Conservation (phyloP, 2,329 filamentous ascomycete species). For the Neodidymelliopsis sp. region DNA sequence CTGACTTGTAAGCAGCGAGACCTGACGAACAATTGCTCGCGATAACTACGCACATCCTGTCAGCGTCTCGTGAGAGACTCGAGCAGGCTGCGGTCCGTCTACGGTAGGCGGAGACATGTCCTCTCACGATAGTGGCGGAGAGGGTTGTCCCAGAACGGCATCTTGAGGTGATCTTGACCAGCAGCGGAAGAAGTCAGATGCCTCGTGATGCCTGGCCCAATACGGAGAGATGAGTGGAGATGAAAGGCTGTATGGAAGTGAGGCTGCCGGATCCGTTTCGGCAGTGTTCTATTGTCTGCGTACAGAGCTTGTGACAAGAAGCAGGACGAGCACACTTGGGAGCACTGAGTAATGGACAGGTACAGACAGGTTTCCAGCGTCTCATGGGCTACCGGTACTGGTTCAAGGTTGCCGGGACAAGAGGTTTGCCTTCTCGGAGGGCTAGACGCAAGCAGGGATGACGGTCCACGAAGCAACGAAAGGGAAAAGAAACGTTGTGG, state of each 20-base stretch:
- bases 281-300: neutral
- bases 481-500: slow-evolving; percentile 25
- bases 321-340: neutral
- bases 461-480: slow-evolving; percentile 24
- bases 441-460: slow-evolving; percentile 27
- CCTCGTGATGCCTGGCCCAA: slow-evolving; percentile 35
- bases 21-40: slow-evolving; percentile 38
- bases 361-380: neutral
- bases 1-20: slow-evolving; percentile 28
- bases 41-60: slow-evolving; percentile 17
- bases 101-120: slow-evolving; percentile 23
- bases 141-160: slow-evolving; percentile 36
- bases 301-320: neutral
- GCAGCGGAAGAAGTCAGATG: slow-evolving; percentile 37
- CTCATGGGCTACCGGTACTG: slow-evolving; percentile 8
- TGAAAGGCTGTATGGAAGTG: slow-evolving; percentile 3
- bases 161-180: slow-evolving; percentile 33
- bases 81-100: slow-evolving; percentile 9
- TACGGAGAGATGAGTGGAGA: slow-evolving; percentile 22
- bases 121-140: slow-evolving; percentile 28
- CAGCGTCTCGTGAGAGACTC: slow-evolving; percentile 12
- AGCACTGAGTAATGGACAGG: neutral
- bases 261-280: slow-evolving; percentile 16
- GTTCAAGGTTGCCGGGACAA: neutral
- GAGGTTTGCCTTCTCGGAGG: slow-evolving; percentile 6